Evolutionary conservation across 2,329 filamentous ascomycete species (phyloP), one percentile per base, ranked within the genome.

Genomic region (Lomentospora prolificans): DNA sequence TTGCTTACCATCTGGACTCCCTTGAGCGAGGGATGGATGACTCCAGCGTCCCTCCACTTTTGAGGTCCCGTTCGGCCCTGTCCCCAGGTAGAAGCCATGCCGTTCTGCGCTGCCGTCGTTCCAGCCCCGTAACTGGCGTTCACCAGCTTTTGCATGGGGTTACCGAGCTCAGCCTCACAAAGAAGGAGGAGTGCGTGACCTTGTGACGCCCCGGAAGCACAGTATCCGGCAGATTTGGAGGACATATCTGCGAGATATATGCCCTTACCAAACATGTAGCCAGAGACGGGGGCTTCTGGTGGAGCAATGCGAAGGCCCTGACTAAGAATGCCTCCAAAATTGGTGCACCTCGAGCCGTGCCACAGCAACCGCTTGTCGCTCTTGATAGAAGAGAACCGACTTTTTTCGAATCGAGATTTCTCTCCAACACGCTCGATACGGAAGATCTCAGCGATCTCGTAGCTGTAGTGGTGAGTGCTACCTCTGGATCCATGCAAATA

Each of bases 241-340:
- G 83, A 86, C 77, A 90, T 90, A 64, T 95, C 89, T 2, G 89
- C 89, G 2, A 95, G 79, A 65, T 95, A 95, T 50, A 95, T 87
- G 48, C 90, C 90, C 69, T 95, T 95, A 57, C 86, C 90, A 61
- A 95, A 95, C 87, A 92, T 92, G 72, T 92, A 90, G 1, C 89
- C 89, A 3, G 77, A 80, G 0, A 84, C 84, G 0, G 89, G 90
- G 0, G 90, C 90, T 67, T 95, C 86, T 0, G 86, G 86, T 0
- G 90, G 90, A 5, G 90, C 90, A 61, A 95, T 95, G n/a, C 89
- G 86, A 5, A 96, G 79, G 60, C 90, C 90, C 68, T 95, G 89
- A 57, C 84, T 87, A 44, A 95, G 80, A 58, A 96, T 96, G 64
- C 90, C 90, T 64, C 86, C 89, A 61, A 85, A 95, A 67, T 95